A percentile compares a stretch with the other conserved stretches of the same genome.
Conservation (phyloP, 441 rosid species). For the Raphanus hybrid region DNA sequence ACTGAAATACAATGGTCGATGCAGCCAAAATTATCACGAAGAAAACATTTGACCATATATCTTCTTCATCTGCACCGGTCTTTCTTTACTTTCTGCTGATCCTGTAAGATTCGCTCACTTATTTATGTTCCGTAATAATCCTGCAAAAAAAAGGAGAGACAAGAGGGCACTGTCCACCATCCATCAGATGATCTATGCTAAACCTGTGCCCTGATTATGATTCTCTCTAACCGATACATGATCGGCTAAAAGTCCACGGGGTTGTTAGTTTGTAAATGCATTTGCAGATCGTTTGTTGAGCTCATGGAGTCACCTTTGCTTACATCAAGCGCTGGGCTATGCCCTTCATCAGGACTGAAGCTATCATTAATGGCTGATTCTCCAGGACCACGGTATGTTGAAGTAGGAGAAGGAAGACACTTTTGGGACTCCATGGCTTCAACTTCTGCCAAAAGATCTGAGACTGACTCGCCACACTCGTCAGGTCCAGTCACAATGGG, state of each 20-base stretch:
- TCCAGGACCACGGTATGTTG: conserved; percentile 60
- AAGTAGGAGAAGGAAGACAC: conserved; percentile 81
- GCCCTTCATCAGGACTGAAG: conserved; percentile 74
- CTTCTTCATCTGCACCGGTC: conserved; percentile 38
- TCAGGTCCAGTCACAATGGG: conserved; percentile 63
- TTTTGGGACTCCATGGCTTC: conserved; percentile 97
- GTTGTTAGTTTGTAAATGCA: conserved; percentile 57
- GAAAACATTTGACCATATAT: conserved; percentile 31
- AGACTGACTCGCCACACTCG: conserved; percentile 94
- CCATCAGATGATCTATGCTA: neutral
- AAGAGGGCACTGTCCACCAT: conserved; percentile 34
- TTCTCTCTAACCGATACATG: no score
- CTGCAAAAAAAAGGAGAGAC: conserved; percentile 25
- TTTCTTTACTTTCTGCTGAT: neutral
- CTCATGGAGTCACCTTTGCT: conserved; percentile 79
- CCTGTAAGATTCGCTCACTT: conserved; percentile 17
- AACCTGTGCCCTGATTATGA: no score
- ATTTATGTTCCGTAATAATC: neutral
- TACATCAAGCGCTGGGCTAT: conserved; percentile 64
- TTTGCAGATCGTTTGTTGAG: conserved; percentile 66
- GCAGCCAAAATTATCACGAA: conserved; percentile 35
- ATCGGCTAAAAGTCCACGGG: conserved; percentile 17
- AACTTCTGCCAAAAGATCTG: conserved; percentile 96
- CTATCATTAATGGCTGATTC: conserved; percentile 60
- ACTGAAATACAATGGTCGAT: neutral